These are phyloP conservation scores for Chondrus crispus DNA, from an alignment of 23 red algal species.

Conservation along the genomic window DNA sequence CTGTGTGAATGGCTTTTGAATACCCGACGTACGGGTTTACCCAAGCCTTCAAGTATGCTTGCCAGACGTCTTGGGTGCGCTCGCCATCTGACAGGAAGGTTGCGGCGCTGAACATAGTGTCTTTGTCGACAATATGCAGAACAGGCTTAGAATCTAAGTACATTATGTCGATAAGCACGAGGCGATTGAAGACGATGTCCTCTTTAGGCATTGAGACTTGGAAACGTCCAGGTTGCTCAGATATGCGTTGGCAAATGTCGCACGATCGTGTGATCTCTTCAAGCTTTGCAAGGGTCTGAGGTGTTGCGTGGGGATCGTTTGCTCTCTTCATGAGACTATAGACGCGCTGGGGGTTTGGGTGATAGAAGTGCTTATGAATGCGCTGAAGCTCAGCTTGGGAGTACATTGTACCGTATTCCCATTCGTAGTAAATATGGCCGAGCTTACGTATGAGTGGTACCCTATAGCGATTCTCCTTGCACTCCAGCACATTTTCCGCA, in stretches of 20 bases:
- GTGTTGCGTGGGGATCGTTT: background rate
- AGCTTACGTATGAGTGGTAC: conserved; percentile 1
- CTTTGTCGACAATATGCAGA: background rate
- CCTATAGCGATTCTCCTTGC: background rate
- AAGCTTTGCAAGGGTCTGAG: background rate
- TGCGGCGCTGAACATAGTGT: background rate
- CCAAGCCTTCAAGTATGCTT: background rate
- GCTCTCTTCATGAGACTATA: conserved; percentile 4
- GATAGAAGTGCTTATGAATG: background rate
- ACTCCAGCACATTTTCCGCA: background rate
- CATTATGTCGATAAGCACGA: background rate
- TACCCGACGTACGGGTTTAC: background rate
- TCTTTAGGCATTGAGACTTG: background rate
- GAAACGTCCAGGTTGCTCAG: background rate
- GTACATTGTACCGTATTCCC: background rate
- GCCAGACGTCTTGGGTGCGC: background rate
- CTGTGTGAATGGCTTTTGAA: background rate
- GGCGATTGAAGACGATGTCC: background rate
- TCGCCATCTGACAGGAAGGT: background rate
- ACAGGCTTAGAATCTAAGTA: background rate
- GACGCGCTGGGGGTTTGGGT: background rate
- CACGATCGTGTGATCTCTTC: background rate
- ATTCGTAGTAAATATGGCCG: background rate
- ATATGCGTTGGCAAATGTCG: background rate
- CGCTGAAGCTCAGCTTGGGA: background rate